Evolutionary conservation across 2,329 filamentous ascomycete genomes (phyloP).

Genomic region (Penicillium sp.): DNA sequence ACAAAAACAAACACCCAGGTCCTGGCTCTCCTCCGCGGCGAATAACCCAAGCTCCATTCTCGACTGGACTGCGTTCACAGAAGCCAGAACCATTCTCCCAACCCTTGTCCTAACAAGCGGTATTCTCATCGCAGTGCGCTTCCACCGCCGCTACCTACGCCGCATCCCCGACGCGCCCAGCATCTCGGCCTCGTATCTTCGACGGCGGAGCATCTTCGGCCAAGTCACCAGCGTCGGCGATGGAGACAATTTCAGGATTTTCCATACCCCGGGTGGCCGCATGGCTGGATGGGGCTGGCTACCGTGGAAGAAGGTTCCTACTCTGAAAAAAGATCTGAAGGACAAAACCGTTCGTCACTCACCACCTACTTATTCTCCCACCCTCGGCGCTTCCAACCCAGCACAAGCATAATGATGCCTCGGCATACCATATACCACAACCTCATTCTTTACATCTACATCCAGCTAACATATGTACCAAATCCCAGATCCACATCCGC

Average conservation of each 20-base stretch:
- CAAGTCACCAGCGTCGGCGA: slow-evolving; percentile 91
- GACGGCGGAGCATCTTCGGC: slow-evolving; percentile 74
- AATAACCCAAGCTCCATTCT: slow-evolving; percentile 44
- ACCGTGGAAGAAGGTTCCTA: slow-evolving; percentile 67
- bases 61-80: slow-evolving; percentile 40
- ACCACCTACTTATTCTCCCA: slow-evolving; percentile 1
- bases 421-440: neutral
- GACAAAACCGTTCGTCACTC: slow-evolving; percentile 67
- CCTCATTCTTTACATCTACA: neutral
- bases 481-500: slow-evolving; percentile 69
- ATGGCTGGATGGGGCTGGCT: slow-evolving; percentile 91
- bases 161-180: slow-evolving; percentile 76
- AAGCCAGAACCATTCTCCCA: slow-evolving; percentile 37
- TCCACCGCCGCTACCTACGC: slow-evolving; percentile 62
- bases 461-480: neutral
- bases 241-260: slow-evolving; percentile 92
- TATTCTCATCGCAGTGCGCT: slow-evolving; percentile 35
- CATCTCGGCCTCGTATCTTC: slow-evolving; percentile 72
- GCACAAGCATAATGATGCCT: neutral
- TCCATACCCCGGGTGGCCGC: slow-evolving; percentile 88
- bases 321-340: slow-evolving; percentile 65
- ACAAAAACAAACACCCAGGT: slow-evolving; percentile 14
- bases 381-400: neutral
- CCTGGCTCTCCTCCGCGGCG: slow-evolving; percentile 18
- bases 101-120: slow-evolving; percentile 40